A percentile compares a stretch with the other conserved stretches of the same genome.
Evolutionary conservation across 2,329 filamentous ascomycete species (phyloP).

Genomic region (Botrytis tulipae): DNA sequence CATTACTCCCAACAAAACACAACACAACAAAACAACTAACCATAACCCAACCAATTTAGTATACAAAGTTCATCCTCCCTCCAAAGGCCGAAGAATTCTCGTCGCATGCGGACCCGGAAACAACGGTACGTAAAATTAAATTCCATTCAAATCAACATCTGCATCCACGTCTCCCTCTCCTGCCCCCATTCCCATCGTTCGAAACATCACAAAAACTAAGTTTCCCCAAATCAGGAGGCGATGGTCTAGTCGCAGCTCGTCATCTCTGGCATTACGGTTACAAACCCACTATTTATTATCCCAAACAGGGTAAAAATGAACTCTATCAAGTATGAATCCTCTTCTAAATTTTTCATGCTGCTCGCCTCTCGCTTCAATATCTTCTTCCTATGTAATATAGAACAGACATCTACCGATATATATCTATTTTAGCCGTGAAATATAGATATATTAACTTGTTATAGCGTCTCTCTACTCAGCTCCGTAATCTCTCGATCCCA

Average conservation of each 20-base stretch:
- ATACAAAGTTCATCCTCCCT: slow-evolving; percentile 76
- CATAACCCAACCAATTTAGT: slow-evolving; percentile 49
- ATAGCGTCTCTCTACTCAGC: slow-evolving; percentile 78
- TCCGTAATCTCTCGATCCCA: slow-evolving; percentile 76
- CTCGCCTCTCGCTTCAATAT: too few species aligned
- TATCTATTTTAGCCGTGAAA: neutral
- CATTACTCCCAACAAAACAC: too few species aligned
- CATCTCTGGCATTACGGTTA: slow-evolving; percentile 94
- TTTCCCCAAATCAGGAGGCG: slow-evolving; percentile 62
- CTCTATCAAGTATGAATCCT: slow-evolving; percentile 67
- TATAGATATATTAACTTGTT: neutral
- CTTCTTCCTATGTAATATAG: neutral
- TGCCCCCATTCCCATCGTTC: neutral
- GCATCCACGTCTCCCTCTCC: neutral
- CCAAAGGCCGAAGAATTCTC: slow-evolving; percentile 68
- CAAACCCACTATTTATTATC: slow-evolving; percentile 83
- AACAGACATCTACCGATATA: neutral
- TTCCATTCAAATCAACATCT: too few species aligned
- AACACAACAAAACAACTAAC: neutral
- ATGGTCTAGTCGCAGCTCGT: slow-evolving; percentile 89
- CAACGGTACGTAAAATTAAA: slow-evolving; percentile 50
- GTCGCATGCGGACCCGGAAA: slow-evolving; percentile 88
- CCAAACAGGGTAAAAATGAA: slow-evolving; percentile 86
- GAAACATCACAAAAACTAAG: neutral
- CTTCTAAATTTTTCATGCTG: neutral